A percentile compares a stretch with the other conserved stretches of the same genome.
Evolutionary conservation across 2,329 filamentous ascomycete genomes (phyloP).

Genomic region (Trichophyton verrucosum): DNA sequence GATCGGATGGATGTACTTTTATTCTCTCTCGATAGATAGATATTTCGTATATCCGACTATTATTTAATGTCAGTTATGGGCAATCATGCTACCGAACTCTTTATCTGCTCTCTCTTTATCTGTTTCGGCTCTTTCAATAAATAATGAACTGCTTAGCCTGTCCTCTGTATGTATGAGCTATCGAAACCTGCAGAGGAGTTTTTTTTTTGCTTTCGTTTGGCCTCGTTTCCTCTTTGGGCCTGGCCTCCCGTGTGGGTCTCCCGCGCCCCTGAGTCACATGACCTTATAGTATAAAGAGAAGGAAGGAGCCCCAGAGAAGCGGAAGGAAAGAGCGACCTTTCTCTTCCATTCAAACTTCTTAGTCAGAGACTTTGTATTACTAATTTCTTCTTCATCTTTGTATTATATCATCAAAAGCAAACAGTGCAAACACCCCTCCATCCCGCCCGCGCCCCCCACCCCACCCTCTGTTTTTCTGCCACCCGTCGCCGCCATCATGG

Average conservation of each 20-base stretch:
- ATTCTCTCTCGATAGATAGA: not conserved
- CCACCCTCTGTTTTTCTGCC: conserved; percentile 12
- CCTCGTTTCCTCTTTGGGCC: not conserved
- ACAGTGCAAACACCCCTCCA: conserved; percentile 4
- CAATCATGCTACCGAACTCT: not conserved
- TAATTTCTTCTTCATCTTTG: not conserved
- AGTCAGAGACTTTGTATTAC: not conserved
- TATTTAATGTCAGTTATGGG: not conserved
- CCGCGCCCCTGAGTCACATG: conserved; percentile 3
- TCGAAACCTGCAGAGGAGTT: not conserved
- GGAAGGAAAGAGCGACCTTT: not conserved
- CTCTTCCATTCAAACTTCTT: not conserved
- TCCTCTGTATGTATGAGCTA: not conserved
- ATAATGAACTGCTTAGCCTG: not conserved
- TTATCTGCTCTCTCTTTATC: not conserved
- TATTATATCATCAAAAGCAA: not conserved
- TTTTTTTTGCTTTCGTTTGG: not conserved
- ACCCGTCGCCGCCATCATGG: conserved; percentile 15
- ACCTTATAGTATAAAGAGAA: not conserved
- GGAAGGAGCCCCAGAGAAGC: not conserved
- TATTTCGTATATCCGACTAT: not conserved
- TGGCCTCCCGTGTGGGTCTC: not conserved
- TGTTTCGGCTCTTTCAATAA: too few relatives aligned
- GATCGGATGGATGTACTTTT: not conserved
- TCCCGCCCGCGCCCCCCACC: conserved; percentile 1